Conservation (phyloP, 768 basidiomycete genomes). For the Candolleomyces eurysporus region DNA sequence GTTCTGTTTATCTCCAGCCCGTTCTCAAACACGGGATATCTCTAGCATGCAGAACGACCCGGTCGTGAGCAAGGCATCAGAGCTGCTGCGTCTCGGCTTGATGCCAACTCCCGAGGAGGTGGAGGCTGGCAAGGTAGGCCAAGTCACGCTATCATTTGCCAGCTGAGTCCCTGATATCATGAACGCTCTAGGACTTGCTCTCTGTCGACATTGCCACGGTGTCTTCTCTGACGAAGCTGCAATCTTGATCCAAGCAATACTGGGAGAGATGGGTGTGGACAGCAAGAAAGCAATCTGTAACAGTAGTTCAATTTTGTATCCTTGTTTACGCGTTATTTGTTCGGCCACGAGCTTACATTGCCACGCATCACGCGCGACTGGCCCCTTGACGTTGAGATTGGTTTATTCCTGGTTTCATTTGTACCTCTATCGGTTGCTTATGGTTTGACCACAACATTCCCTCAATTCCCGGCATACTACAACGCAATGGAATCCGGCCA, state of each 20-base stretch:
- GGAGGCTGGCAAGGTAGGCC: slow-evolving; percentile 64
- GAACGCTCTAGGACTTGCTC: slow-evolving; percentile 33
- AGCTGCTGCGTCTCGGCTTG: slow-evolving; percentile 71
- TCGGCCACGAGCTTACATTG: neutral
- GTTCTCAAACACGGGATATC: neutral
- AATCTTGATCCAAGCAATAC: neutral
- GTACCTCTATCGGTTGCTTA: too few species aligned
- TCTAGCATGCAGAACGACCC: slow-evolving; percentile 80
- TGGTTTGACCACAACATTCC: neutral
- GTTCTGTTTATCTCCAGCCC: too few species aligned
- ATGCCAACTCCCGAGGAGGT: slow-evolving; percentile 81
- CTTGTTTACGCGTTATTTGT: slow-evolving; percentile 16
- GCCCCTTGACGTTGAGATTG: too few species aligned
- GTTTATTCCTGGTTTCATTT: too few species aligned
- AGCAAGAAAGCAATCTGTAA: too few species aligned
- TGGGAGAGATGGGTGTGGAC: too few species aligned
- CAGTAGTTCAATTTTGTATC: too few species aligned
- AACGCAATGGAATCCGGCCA: neutral
- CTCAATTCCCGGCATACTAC: neutral
- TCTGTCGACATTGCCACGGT: slow-evolving; percentile 39
- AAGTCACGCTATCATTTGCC: neutral
- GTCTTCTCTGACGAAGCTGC: slow-evolving; percentile 24
- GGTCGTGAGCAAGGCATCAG: slow-evolving; percentile 72
- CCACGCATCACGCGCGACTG: neutral
- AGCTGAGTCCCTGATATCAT: neutral